Evolutionary conservation across 345 rosid genomes (phyloP), one percentile per base, ranked within the genome.

Genomic region (Mallotus nudiflorus): DNA sequence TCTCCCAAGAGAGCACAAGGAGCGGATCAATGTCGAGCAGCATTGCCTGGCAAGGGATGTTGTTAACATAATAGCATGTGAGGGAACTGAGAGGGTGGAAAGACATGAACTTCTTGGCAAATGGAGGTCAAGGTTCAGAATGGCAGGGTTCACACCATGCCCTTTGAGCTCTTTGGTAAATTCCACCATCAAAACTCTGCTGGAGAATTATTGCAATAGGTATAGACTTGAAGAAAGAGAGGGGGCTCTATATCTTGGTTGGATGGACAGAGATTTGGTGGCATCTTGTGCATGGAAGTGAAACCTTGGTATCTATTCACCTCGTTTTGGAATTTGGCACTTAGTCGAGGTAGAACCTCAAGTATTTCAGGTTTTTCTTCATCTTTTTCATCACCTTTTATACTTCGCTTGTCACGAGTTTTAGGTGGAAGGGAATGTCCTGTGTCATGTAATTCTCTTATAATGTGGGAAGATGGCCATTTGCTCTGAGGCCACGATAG

Each of bases 261-360:
- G 98, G 97, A 88, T 81, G 90, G 66, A 86, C 48, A 82, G 96
- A 80, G 83, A 88, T 84, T 81, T 93, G 91, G 91, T 89, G 27
- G 96, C 93, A 15, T 87, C 97, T 27, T 86, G 92, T 72, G 98
- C 98, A 5, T 93, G 97, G 98, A 83, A 81, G 75, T 89, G 80
- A 88, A 64, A 66, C 39, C 52, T n/a, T 27, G 27, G 49, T 20
- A 19, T 28, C 25, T 31, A 33, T 13, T 50, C 46, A 8, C 20
- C 45, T 19, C 24, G 16, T 61, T 45, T 48, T 1, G 70, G 59
- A 54, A 5, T 15, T 11, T 20, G 27, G 27, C 67, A 33, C 64
- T 28, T 13, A 65, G 48, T 25, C 37, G 46, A 60, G 45, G 59
- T 39, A 54, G 65, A 52, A 35, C 66, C 22, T 49, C 33, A 31